Conservation (phyloP, 768 basidiomycete genomes). For the Pleurotus cornucopiae region DNA sequence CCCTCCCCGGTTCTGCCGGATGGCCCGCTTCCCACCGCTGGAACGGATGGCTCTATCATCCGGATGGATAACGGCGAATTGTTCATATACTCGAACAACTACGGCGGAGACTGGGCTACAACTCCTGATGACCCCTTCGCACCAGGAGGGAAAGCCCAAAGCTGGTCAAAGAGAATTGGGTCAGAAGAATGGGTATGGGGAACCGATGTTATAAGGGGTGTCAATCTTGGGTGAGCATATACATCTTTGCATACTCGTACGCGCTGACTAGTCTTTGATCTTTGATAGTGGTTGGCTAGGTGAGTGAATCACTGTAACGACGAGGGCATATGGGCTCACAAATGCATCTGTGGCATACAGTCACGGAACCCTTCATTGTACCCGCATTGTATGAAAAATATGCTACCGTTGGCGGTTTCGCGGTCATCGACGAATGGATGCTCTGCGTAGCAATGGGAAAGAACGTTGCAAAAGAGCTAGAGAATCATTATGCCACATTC, state of each 20-base stretch:
- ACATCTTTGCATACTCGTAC: not conserved
- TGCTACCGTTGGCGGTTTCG: slow-evolving; percentile 31
- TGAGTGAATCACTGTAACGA: slow-evolving; percentile 14
- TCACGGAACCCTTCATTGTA: slow-evolving; percentile 75
- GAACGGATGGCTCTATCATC: slow-evolving; percentile 63
- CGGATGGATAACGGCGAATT: slow-evolving; percentile 72
- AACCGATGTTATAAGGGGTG: slow-evolving; percentile 49
- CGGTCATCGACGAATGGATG: slow-evolving; percentile 72
- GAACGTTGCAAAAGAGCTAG: slow-evolving; percentile 64
- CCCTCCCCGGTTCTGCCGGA: slow-evolving; percentile 6
- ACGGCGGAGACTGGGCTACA: slow-evolving; percentile 80
- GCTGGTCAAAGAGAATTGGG: slow-evolving; percentile 74
- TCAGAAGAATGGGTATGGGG: slow-evolving; percentile 73
- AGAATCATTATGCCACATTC: slow-evolving; percentile 82
- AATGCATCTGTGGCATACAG: slow-evolving; percentile 18
- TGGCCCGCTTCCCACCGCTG: slow-evolving; percentile 32
- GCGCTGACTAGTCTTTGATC: slow-evolving; percentile 6
- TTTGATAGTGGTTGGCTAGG: slow-evolving; percentile 40
- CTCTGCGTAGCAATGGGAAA: slow-evolving; percentile 62
- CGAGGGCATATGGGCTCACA: not conserved
- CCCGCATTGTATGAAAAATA: slow-evolving; percentile 70
- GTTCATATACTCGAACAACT: slow-evolving; percentile 74
- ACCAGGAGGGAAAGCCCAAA: slow-evolving; percentile 70
- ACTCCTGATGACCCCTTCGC: slow-evolving; percentile 71
- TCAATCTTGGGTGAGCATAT: slow-evolving; percentile 49